Percentiles rank a stretch among this genome's conserved stretches.
Evolutionary conservation across 305 asterid species (phyloP).

Genomic region (Fraxinus sp.): DNA sequence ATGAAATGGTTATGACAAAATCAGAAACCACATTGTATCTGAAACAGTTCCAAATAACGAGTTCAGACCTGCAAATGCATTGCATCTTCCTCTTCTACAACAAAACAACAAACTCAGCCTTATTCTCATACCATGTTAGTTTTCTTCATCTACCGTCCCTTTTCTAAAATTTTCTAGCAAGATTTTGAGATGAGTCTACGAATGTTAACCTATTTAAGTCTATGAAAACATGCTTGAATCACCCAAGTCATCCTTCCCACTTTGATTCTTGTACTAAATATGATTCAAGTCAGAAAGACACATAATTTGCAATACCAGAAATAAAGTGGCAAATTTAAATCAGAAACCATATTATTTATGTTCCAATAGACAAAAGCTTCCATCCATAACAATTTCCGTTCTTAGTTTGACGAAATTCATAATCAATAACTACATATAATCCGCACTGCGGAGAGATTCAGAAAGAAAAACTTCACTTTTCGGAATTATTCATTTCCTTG

Average conservation of each 20-base stretch:
- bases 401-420: not conserved
- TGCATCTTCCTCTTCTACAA: not conserved
- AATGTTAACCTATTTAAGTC: not conserved
- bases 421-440: not conserved
- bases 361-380: not conserved
- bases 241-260: not conserved
- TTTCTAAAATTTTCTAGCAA: not conserved
- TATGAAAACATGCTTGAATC: not conserved
- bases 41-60: not conserved
- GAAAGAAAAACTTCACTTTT: not conserved
- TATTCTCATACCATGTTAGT: not conserved
- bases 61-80: not conserved
- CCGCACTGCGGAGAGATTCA: conserved; percentile 1
- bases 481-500: not conserved
- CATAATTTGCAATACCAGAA: not conserved
- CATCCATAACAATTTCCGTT: not conserved
- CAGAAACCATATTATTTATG: not conserved
- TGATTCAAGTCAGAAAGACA: not conserved
- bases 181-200: not conserved
- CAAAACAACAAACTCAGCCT: not conserved
- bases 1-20: not conserved
- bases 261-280: not conserved
- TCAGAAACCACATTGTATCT: not conserved
- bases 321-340: not conserved
- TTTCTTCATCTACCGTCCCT: not conserved